These are phyloP conservation scores for Limonomyces culmigenus DNA, from an alignment of 1,284 basidiomycete species.

Conservation along the genomic window DNA sequence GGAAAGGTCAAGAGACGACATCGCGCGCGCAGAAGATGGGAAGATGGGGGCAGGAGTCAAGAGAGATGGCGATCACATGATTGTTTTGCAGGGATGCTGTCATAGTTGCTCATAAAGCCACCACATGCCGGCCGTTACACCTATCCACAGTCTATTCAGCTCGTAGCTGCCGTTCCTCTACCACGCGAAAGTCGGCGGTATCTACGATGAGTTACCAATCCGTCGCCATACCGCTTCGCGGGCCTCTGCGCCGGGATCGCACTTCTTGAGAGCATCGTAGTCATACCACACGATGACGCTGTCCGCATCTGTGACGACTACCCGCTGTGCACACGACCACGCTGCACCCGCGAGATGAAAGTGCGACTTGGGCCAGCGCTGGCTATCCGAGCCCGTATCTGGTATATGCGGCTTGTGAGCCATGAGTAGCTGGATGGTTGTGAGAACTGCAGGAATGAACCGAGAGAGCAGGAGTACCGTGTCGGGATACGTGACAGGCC, in stretches of 20 bases:
- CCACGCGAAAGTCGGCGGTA: too few species aligned
- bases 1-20: too few species aligned
- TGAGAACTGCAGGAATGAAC: constrained; percentile 1
- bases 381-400: constrained; percentile 4
- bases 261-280: constrained; percentile 47
- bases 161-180: too few species aligned
- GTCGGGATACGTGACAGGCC: constrained; percentile 57
- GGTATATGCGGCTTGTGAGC: constrained; percentile 28
- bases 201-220: too few species aligned
- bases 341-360: constrained; percentile 35
- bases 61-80: too few species aligned
- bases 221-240: constrained; percentile 11
- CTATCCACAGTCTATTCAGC: too few species aligned
- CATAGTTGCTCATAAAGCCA: too few species aligned
- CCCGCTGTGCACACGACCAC: constrained; percentile 43
- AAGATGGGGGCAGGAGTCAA: too few species aligned
- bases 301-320: constrained; percentile 44
- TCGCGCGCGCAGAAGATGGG: too few species aligned
- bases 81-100: too few species aligned
- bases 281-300: constrained; percentile 61
- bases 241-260: constrained; percentile 32
- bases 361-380: constrained; percentile 19
- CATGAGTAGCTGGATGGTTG: constrained; percentile 32
- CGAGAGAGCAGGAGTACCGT: constrained; percentile 22
- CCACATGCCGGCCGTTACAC: too few species aligned